Base-by-base conservation (phyloP, 352 stramenopile genomes). In the Halophytophthora polymorphica region DNA sequence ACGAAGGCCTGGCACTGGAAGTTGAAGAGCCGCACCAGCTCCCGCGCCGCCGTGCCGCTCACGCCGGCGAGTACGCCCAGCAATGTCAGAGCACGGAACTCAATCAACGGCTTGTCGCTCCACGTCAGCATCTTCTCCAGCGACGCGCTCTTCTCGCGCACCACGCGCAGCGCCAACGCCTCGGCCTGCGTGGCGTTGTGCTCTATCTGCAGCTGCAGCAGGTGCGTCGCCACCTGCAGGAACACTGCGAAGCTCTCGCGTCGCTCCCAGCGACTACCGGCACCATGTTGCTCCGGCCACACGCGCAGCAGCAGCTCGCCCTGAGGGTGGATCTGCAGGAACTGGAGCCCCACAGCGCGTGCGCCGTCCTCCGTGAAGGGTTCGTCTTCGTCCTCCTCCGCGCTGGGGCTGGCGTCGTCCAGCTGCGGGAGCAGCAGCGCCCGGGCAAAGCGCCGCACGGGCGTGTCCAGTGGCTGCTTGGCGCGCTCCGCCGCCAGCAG, bases 81-180 rank as follows among this genome's bases (percentile, higher is more conserved):
- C 33, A 95, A 61, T 52, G 84, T 51, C 41, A 95, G 71, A 23
- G 80, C 77, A 35, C 76, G 66, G 56, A 77, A 88, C 50, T 87
- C 80, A 46, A 95, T 83, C 14, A 79, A 45, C 13, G 84, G 84
- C 64, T 93, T 93, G 70, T 95, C 84, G 48, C 77, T 92, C 84
- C 84, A 95, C 37, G 76, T 78, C 33, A 95, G 53, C 44, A 85
- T 49, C 55, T 89, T 95, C 53, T 90, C 75, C 3, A 92, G 59
- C 31, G 57, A 58, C 45, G 65, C 53, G 40, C 59, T 68, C 64
- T 89, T 91, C 34, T 90, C 83, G 25, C 79, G 82, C 28, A 92
- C 56, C 2, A 93, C 50, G 31, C 71, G 66, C 34, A 90, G 61
- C 34, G 80, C 80, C n/a, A 91, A 60, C 0, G 62, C 61, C 56